Evolutionary conservation across 1,284 basidiomycete species (phyloP), one percentile per base, ranked within the genome.

Genomic region (Coniferiporia weirii): DNA sequence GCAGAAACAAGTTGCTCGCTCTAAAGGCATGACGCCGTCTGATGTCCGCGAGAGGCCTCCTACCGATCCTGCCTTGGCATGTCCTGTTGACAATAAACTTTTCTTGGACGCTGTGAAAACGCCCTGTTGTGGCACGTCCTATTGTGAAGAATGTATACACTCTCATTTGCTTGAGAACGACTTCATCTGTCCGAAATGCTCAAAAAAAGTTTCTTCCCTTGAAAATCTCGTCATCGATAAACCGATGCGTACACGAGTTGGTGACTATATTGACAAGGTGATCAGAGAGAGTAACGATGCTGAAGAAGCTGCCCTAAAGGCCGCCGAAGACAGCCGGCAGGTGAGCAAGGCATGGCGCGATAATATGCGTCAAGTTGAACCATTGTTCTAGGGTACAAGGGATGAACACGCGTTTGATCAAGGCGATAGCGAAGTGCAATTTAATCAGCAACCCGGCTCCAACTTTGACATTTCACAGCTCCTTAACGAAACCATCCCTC

Each of bases 81-180:
- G 95, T 73, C 84, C 90, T 7, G 86, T 97, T 68, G 95, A 95
- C 80, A 87, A 87, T 72, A 92, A 88, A 76, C 82, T 97, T 38
- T 86, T 95, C 70, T 86, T 87, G 66, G 92, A 95, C 68, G 91
- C 93, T 50, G 89, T 94, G 67, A 88, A 91, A 72, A 93, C 88
- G 3, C 94, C 95, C 2, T 97, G 95, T 73, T 97, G 95, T 77
- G 82, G 82, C 66, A 90, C 87, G 47, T 71, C 82, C n/a, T 98
- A 90, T 74, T 97, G 95, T 77, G 93, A 97, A 73, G 94, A 97
- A 70, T 97, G 94, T 75, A 90, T 98, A 63, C 89, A 93, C 71
- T 92, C 89, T 44, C 82, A 94, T 73, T 78, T 98, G 54, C 81
- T 95, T 63, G 94, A 97, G 71, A 86, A 92, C 72, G 93, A 95